Base-by-base conservation (phyloP, 768 basidiomycete species). In the Suillus bovinus region DNA sequence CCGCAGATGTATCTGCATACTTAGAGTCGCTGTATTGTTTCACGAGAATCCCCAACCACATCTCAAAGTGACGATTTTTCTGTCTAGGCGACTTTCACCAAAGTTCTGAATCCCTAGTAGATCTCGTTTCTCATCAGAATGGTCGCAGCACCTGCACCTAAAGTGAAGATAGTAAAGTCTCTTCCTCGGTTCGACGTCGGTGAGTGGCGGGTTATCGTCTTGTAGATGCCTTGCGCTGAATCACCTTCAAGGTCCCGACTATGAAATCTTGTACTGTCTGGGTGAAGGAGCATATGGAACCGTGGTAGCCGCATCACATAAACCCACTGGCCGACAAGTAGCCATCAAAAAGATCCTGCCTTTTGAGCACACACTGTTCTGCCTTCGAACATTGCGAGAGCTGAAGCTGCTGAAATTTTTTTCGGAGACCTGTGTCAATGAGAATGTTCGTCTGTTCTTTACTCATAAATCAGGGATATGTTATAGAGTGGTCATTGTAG, bases 261-360 rank as follows among this genome's bases (percentile, higher is more conserved):
- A 92, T 74, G 84, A 87, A 68, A 76, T 92, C 63, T 78, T 91
- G 70, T 84, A 90, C 71, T 80, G 84, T 60, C 86, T 94, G 61
- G 91, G 90, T 52, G 91, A 93, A 78, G 91, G 94, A 60, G 92
- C 93, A 53, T 94, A 95, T 71, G 95, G 94, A 34, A 93, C 90
- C 24, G 94, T 97, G 56, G 91, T 85, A 61, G 91, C 94, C 60
- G 96, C 95, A 38, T 78, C 90, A 41, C 94, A 97, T 77, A 85
- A 86, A 68, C 90, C 91, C 6, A 86, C 88, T 9, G 86, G 88
- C 36, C 86, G 87, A 63, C 86, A 93, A 73, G 94, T 98, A 17
- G 96, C 95, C 47, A 96, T 96, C 79, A 98, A 96, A 84, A 94
- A 93, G 78, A 90, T 97, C 69, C 86, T 91, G 46, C 95, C 94